Conservation (phyloP, 805 yeast genomes). For the Yarrowia deformans region DNA sequence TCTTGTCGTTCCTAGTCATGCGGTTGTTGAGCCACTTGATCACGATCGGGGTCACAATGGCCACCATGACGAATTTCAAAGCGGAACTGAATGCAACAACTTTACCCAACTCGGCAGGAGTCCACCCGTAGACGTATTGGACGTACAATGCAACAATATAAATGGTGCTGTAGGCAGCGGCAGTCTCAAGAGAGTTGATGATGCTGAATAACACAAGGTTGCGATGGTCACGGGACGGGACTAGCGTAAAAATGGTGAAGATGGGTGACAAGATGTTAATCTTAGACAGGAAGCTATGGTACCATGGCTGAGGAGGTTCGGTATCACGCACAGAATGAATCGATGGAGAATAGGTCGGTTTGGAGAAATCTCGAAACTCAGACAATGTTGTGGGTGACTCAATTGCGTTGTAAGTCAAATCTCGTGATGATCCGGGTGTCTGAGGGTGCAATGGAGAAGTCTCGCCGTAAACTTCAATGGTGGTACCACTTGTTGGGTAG, state of each 20-base stretch:
- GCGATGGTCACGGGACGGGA: conserved; percentile 1
- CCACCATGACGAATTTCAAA: conserved; percentile 22
- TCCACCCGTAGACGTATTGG: conserved; percentile 33
- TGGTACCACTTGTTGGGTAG: not conserved
- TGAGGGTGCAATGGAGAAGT: not conserved
- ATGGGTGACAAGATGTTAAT: conserved; percentile 27
- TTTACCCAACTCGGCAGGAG: conserved; percentile 30
- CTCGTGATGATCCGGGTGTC: conserved; percentile 7
- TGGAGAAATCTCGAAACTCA: not conserved
- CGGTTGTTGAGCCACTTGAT: conserved; percentile 18
- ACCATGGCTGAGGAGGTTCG: not conserved
- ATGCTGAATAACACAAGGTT: conserved; percentile 24
- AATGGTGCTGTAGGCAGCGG: conserved; percentile 33
- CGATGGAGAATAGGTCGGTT: conserved; percentile 5
- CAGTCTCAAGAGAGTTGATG: conserved; percentile 28
- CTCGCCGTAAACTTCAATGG: not conserved
- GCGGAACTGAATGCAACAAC: conserved; percentile 17
- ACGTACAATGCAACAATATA: conserved; percentile 34
- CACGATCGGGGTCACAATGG: conserved; percentile 5
- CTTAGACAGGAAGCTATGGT: not conserved
- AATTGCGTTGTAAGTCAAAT: not conserved
- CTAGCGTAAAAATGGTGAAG: not conserved
- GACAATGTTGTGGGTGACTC: not conserved
- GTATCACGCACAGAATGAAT: conserved; percentile 17
- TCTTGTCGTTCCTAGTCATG: conserved; percentile 5